phyloP scores from a whole-genome alignment of 768 basidiomycete genomes.

The Xerocomellus dryophilus region DNA sequence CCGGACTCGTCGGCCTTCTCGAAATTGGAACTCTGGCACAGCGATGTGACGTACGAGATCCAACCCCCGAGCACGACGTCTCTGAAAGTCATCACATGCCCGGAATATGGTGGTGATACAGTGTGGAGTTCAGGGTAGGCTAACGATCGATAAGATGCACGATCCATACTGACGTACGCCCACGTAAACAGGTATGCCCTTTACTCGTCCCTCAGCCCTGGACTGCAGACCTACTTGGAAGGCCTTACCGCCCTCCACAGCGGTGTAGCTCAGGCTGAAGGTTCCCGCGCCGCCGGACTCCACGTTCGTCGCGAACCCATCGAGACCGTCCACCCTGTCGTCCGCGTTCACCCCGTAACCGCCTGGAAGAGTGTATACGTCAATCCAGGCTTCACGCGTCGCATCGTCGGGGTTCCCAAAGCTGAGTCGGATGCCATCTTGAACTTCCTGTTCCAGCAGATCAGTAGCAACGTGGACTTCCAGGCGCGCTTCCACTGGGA shows the following conservation, averaged over 20 bases:
- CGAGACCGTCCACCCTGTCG: constrained; percentile 74
- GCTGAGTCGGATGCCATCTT: constrained; percentile 76
- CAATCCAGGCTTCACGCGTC: constrained; percentile 80
- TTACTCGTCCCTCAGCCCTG: constrained; percentile 78
- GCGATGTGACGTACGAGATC: constrained; percentile 77
- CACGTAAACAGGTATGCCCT: constrained; percentile 57
- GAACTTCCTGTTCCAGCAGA: constrained; percentile 65
- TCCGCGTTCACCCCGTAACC: constrained; percentile 81
- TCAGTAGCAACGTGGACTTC: constrained; percentile 67
- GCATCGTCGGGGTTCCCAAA: constrained; percentile 76
- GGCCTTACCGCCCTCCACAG: constrained; percentile 72
- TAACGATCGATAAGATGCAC: background rate
- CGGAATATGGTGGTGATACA: constrained; percentile 74
- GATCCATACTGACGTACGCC: constrained; percentile 5
- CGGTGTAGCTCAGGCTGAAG: constrained; percentile 74
- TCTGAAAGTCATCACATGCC: constrained; percentile 67
- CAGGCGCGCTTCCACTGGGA: constrained; percentile 80
- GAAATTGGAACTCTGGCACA: constrained; percentile 77
- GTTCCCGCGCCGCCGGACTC: constrained; percentile 63
- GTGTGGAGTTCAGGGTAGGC: constrained; percentile 76
- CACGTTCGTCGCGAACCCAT: constrained; percentile 67
- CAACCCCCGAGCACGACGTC: constrained; percentile 82
- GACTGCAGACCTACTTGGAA: constrained; percentile 74
- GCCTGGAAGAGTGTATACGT: constrained; percentile 84
- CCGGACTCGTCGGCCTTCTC: constrained; percentile 65